Evolutionary conservation across 257 asterid species (phyloP).

Genomic region (Parsonsia alboflavescens): DNA sequence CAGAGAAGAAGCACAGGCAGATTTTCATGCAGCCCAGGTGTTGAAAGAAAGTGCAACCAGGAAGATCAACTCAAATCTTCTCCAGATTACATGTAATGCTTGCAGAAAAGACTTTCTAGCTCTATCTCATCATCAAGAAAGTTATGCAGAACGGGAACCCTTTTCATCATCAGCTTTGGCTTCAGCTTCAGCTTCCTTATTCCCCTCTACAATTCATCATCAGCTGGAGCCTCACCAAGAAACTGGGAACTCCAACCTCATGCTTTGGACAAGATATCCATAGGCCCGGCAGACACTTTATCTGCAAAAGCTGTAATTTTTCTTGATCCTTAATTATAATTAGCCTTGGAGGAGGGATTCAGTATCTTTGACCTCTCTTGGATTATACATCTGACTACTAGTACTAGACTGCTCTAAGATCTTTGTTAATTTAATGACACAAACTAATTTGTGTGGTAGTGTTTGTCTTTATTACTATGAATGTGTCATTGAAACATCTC

Average conservation of each 20-base stretch:
- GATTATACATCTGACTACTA: neutral
- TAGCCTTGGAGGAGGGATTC: neutral
- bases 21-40: slow-evolving; percentile 19
- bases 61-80: slow-evolving; percentile 15
- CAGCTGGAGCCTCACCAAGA: neutral
- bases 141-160: slow-evolving; percentile 16
- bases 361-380: neutral
- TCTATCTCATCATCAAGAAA: slow-evolving; percentile 1
- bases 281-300: neutral
- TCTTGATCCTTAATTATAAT: neutral
- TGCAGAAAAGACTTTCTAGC: slow-evolving; percentile 25
- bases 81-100: slow-evolving; percentile 25
- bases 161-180: slow-evolving; percentile 4
- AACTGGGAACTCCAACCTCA: neutral
- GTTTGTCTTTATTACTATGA: neutral
- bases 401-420: neutral
- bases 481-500: neutral
- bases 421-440: neutral
- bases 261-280: slow-evolving; percentile 6
- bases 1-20: slow-evolving; percentile 26
- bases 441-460: neutral
- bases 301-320: neutral
- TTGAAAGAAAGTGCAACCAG: slow-evolving; percentile 20
- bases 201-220: slow-evolving; percentile 2
- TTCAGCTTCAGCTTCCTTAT: slow-evolving; percentile 8